These are phyloP conservation scores for Macrophomina phaseolina DNA, from an alignment of 2,329 filamentous ascomycete genomes.

Conservation along the genomic window DNA sequence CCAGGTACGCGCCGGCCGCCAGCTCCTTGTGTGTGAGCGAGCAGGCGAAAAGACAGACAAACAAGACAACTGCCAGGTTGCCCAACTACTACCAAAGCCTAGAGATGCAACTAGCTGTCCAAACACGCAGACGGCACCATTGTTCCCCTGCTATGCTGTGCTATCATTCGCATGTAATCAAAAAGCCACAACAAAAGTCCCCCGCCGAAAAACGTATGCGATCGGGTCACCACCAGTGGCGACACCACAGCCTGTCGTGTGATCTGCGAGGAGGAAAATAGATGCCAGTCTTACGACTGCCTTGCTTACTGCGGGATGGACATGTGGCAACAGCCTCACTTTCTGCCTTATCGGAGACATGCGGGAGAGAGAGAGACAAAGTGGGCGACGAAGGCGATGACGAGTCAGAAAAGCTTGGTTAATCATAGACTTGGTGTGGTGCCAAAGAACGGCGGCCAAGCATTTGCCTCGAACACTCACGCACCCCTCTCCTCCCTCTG, in stretches of 20 bases:
- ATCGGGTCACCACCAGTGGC: not conserved
- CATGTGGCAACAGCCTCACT: constrained; percentile 15
- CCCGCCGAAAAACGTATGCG: not conserved
- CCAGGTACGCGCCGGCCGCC: no score
- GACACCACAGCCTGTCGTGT: constrained; percentile 1
- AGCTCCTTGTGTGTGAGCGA: no score
- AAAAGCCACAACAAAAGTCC: not conserved
- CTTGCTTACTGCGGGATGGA: not conserved
- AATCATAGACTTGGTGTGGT: constrained; percentile 1
- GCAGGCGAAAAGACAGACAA: no score
- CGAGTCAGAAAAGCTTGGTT: constrained; percentile 9
- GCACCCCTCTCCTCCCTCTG: no score
- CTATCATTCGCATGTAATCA: not conserved
- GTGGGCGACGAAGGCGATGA: not conserved
- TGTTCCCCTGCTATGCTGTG: not conserved
- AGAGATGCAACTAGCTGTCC: not conserved
- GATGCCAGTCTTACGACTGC: no score
- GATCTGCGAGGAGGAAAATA: not conserved
- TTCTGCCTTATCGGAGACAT: not conserved
- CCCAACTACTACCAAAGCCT: no score
- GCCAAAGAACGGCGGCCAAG: constrained; percentile 4
- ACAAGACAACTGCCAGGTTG: no score
- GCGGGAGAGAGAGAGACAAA: no score
- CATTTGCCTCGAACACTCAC: not conserved
- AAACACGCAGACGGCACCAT: not conserved